Base-by-base conservation (phyloP, 2,329 filamentous ascomycete genomes). In the Fusarium tanahbumbuense region DNA sequence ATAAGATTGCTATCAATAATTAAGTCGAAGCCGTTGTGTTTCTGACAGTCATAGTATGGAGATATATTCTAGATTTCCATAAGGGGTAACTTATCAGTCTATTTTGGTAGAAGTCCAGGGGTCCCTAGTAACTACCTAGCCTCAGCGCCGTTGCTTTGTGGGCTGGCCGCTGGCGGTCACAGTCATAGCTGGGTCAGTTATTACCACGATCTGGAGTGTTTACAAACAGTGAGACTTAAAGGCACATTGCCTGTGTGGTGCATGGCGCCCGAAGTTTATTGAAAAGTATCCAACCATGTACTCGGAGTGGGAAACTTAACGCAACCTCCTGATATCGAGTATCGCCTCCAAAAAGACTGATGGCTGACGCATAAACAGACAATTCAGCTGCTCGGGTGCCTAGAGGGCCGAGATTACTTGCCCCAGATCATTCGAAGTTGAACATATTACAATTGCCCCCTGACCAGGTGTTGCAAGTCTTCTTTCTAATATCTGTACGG, bases 371-470 rank as follows among this genome's bases (percentile, higher is more conserved):
- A 60, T 63, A 30, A 37, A 28, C 34, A 50, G 22, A 60, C 53
- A 45, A 30, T 52, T n/a, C n/a, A 28, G 40, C 30, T 59, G 54
- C 42, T 54, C 49, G 48, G 61, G 41, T 49, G 72, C 68, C 59
- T 70, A 58, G 56, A 68, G 20, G 42, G 37, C 70, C 68, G 70
- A 75, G 59, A 74, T 74, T 75, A 61, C 70, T 63, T 44, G 52
- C 53, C 61, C 68, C 66, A 57, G 55, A 73, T 63, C 72, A 73
- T 73, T 64, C 60, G 59, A 68, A 70, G 64, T 61, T 68, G 61
- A 63, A 41, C 22, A 48, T 52, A 34, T 60, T 25, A 60, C 47
- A 46, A 40, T 20, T 18, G 32, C 30, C 49, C 55, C 57, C 55
- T 53, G 53, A 57, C 70, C 58, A 46, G 65, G 62, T 50, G 34